Conservation (phyloP, 2,329 filamentous ascomycete species). For the Pseudogymnoascus sp. region DNA sequence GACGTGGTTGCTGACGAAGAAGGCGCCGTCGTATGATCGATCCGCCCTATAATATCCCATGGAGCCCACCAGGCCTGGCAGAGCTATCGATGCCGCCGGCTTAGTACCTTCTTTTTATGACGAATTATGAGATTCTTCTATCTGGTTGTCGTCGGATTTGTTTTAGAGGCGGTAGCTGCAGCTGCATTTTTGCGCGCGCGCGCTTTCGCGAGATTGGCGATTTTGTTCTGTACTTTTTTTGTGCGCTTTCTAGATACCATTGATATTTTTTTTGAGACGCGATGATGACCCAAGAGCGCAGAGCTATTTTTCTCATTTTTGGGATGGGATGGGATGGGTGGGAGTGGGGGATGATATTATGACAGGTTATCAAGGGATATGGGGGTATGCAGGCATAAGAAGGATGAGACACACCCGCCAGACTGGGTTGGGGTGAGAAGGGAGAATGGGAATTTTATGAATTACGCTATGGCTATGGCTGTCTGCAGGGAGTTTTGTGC, state of each 20-base stretch:
- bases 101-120: background rate
- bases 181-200: background rate
- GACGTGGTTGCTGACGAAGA: background rate
- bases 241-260: constrained; percentile 3
- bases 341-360: background rate
- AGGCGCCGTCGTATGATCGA: background rate
- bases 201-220: background rate
- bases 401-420: background rate
- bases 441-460: background rate
- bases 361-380: background rate
- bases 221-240: background rate
- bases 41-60: background rate
- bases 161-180: background rate
- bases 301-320: background rate
- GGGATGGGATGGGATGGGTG: background rate
- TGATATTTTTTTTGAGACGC: background rate
- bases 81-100: background rate
- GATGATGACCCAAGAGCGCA: background rate
- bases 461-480: background rate
- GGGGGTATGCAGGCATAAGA: background rate
- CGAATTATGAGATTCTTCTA: background rate
- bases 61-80: background rate
- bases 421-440: background rate
- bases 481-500: background rate
- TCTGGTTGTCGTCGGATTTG: background rate